Conservation (phyloP, 257 asterid species). For the Datura wrightii region DNA sequence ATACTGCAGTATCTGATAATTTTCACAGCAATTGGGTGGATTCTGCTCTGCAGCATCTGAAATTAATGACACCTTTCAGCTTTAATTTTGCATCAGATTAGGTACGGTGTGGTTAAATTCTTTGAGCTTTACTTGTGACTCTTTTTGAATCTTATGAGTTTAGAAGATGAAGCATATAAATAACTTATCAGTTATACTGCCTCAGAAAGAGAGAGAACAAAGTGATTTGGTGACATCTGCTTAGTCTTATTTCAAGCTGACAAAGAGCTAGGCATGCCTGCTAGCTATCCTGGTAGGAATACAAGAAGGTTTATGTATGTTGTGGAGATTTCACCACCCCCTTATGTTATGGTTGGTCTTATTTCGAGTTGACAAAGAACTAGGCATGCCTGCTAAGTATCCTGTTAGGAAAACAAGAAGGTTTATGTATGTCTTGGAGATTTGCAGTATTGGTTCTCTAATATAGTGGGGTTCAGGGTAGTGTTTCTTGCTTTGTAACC, state of each 20-base stretch:
- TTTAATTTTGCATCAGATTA: slow-evolving; percentile 7
- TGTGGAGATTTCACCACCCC: not conserved
- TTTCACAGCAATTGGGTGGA: not conserved
- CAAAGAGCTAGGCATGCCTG: not conserved
- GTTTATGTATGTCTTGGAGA: not conserved
- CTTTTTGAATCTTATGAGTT: not conserved
- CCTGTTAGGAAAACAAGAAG: not conserved
- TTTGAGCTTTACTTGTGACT: not conserved
- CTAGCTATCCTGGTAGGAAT: not conserved
- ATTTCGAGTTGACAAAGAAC: not conserved
- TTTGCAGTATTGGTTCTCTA: not conserved
- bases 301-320: slow-evolving; percentile 1
- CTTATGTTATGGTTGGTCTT: not conserved
- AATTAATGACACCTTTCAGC: not conserved
- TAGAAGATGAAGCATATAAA: not conserved
- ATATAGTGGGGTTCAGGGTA: not conserved
- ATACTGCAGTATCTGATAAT: not conserved
- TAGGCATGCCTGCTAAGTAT: not conserved
- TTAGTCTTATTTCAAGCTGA: not conserved
- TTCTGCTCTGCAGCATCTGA: not conserved
- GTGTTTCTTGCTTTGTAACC: slow-evolving; percentile 9
- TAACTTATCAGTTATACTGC: not conserved
- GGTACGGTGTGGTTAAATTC: slow-evolving; percentile 11
- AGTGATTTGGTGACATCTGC: not conserved
- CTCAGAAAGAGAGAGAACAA: not conserved